Base-by-base conservation (phyloP, 2,329 filamentous ascomycete genomes). In the Camillea tinctor region DNA sequence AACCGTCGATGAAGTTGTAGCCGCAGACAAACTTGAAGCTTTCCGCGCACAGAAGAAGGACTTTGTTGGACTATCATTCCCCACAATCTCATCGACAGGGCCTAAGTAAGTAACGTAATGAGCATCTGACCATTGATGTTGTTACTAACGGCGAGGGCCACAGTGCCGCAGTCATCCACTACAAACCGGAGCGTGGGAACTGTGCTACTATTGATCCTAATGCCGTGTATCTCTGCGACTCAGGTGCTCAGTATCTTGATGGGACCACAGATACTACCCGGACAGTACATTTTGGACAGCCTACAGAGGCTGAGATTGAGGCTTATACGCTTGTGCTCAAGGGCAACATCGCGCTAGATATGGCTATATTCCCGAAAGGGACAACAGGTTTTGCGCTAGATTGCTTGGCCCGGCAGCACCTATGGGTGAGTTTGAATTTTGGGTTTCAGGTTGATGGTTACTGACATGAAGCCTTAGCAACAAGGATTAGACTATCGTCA, bases 181-280 rank as follows among this genome's bases (percentile, higher is more conserved):
- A 99, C 80, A 91, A 90, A 67, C 93, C 95, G 0, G 91, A 97
- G 72, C 87, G 84, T 58, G 92, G 90, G 20, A 89, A 83, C 64
- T 98, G 94, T 76, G 85, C 93, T 8, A 79, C 85, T 24, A 92
- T 99, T 68, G 92, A 99, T 67, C 92, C 92, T 0, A 86, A 87
- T 6, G 88, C 88, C 15, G 87, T 99, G 60, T 99, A 99, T 71
- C 86, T 99, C 2, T 99, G 95, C 73, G 95, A 99, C 75, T 98
- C 95, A 21, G 95, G 95, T 21, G 95, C 91, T n/a, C 95, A 99
- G 75, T 99, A 94, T 71, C 82, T 90, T 2, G 95, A 99, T 73
- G 95, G 95, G 58, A 99, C 95, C 0, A 99, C 95, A 0, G 95
- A 99, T 72, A 96, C 92, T 0, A 99, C 95, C 4, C 85, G 95